These are phyloP conservation scores for Friedmanniomyces endolithicus DNA, from an alignment of 495 filamentous ascomycete genomes.

Conservation along the genomic window DNA sequence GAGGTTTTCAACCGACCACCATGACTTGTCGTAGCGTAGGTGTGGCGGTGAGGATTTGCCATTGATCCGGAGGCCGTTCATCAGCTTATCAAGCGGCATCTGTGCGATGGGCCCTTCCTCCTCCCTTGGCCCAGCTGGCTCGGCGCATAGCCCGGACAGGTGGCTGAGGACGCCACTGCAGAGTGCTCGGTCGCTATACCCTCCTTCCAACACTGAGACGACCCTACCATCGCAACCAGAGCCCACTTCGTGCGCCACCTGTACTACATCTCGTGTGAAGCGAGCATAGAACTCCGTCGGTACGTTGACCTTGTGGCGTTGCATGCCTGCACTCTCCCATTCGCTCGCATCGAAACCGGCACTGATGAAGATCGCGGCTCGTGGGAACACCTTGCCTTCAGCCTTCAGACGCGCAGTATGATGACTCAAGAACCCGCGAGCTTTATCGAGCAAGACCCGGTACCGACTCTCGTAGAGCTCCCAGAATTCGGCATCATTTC, in stretches of 20 bases:
- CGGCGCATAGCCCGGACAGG: slow-evolving; percentile 56
- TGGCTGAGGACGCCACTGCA: slow-evolving; percentile 82
- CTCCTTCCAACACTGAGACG: slow-evolving; percentile 88
- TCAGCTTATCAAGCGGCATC: slow-evolving; percentile 3
- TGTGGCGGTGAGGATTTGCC: neutral
- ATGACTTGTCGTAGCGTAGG: slow-evolving; percentile 47
- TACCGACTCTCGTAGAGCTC: slow-evolving; percentile 68
- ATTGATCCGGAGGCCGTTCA: slow-evolving; percentile 6
- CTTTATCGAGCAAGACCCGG: slow-evolving; percentile 60
- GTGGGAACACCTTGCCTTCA: slow-evolving; percentile 45
- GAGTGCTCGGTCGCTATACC: slow-evolving; percentile 84
- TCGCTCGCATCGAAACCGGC: slow-evolving; percentile 96
- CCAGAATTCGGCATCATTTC: slow-evolving; percentile 75
- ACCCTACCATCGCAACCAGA: slow-evolving; percentile 68
- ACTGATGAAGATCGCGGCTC: slow-evolving; percentile 82
- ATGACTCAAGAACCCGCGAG: slow-evolving; percentile 55
- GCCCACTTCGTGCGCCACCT: slow-evolving; percentile 67
- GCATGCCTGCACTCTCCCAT: slow-evolving; percentile 85
- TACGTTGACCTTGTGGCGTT: slow-evolving; percentile 85
- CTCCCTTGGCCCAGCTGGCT: slow-evolving; percentile 15
- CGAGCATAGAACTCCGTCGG: slow-evolving; percentile 93
- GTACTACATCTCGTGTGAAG: slow-evolving; percentile 72
- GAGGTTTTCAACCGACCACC: slow-evolving; percentile 65
- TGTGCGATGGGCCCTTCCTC: slow-evolving; percentile 24
- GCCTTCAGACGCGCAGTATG: slow-evolving; percentile 52